These are phyloP conservation scores for Wickerhamomyces hampshirensis DNA, from an alignment of 805 yeast species.

Conservation along the genomic window DNA sequence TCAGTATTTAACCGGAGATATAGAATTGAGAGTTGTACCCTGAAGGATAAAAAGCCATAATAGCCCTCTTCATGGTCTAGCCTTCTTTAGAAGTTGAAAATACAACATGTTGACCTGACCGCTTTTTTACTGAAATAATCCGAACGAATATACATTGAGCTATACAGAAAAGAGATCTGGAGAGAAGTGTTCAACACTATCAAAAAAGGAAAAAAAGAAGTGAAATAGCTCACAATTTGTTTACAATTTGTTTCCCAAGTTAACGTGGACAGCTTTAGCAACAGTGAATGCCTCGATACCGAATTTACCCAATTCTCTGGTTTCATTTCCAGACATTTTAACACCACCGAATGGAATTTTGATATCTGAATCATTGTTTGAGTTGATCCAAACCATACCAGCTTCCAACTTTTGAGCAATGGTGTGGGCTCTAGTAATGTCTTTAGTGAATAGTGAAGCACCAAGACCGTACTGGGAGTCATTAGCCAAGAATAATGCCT, in stretches of 20 bases:
- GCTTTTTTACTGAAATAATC: too few relatives aligned
- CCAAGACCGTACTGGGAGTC: slow-evolving; percentile 43
- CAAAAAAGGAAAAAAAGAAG: too few relatives aligned
- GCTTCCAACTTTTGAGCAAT: slow-evolving; percentile 38
- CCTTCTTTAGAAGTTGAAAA: too few relatives aligned
- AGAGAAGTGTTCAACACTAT: too few relatives aligned
- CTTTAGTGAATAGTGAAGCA: slow-evolving; percentile 39
- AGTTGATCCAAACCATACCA: slow-evolving; percentile 55
- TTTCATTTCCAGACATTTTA: slow-evolving; percentile 59
- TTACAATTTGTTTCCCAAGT: slow-evolving; percentile 38
- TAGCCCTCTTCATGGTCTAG: too few relatives aligned
- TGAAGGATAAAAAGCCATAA: too few relatives aligned
- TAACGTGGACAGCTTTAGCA: slow-evolving; percentile 68
- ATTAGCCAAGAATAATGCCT: slow-evolving; percentile 39
- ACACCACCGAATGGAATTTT: slow-evolving; percentile 68
- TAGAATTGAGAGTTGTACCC: too few relatives aligned
- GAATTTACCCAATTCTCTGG: slow-evolving; percentile 60
- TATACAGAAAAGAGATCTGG: not conserved
- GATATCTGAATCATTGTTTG: slow-evolving; percentile 51
- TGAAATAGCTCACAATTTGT: too few relatives aligned
- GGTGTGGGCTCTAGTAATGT: slow-evolving; percentile 33
- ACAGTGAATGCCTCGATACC: slow-evolving; percentile 60
- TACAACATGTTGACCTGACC: too few relatives aligned
- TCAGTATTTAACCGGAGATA: too few relatives aligned
- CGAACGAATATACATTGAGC: too few relatives aligned